Evolutionary conservation across 73 alveolate genomes (phyloP), one percentile per base, ranked within the genome.

Genomic region (Diophrys appendiculata): DNA sequence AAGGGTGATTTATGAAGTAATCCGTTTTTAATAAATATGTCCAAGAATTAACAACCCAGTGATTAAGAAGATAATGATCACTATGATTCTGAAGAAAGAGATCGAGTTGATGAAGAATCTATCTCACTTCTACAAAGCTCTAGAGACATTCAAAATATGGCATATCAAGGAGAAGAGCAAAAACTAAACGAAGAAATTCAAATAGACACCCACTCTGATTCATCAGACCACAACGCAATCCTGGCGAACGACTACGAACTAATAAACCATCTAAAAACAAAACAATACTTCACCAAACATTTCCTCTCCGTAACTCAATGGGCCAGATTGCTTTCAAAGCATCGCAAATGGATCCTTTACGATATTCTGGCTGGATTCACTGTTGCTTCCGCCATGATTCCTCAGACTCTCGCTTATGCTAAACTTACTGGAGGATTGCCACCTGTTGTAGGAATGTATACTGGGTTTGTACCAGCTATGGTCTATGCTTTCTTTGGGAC

Each of bases 61-160:
- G 60, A 43, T 43, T 5, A 95, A 93, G 95, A 94, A 91, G 72
- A 95, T 90, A 77, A 95, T 92, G 24, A 88, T 81, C 76, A 88
- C 88, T 56, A n/a, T n/a, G n/a, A 75, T 94, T 30, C 94, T 84
- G 75, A 80, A 84, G 73, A 91, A 95, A 27, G 92, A 92, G 89
- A 82, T 80, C 73, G 33, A 73, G 54, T 91, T 86, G 73, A 90
- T 76, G 84, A 73, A 64, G 43, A 76, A 60, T 13, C 74, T 72
- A 76, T 74, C 74, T 76, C 43, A 18, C 31, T 23, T 60, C 28
- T 31, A 65, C 14, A 2, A 60, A 65, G 0, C 75, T 54, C 23
- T 5, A 23, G 18, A 43, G 5, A 5, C 5, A 43, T 54, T 24
- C 53, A 67, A 67, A 25, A 67, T 1, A 23, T n/a, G 26, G 26